phyloP scores from a whole-genome alignment of 805 yeast genomes.

The Hagleromyces aurorensis region DNA sequence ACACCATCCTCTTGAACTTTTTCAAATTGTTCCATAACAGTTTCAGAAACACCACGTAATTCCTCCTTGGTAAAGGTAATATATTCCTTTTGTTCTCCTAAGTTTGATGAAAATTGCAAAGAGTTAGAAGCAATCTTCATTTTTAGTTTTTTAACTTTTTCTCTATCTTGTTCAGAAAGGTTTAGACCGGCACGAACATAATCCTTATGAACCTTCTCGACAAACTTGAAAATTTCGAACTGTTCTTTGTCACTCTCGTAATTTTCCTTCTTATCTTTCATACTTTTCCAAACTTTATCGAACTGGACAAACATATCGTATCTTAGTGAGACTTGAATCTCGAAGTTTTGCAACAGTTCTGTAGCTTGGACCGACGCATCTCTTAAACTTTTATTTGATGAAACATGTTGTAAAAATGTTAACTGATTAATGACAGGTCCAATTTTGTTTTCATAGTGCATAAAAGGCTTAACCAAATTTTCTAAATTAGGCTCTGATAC shows the following conservation, averaged over 20 bases:
- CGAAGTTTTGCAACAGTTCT: constrained; percentile 44
- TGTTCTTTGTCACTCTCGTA: constrained; percentile 21
- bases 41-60: constrained; percentile 66
- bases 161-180: constrained; percentile 46
- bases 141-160: constrained; percentile 48
- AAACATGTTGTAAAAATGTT: constrained; percentile 67
- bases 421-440: constrained; percentile 42
- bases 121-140: constrained; percentile 51
- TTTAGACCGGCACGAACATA: constrained; percentile 66
- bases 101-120: constrained; percentile 52
- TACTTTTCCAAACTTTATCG: constrained; percentile 41
- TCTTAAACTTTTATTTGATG: constrained; percentile 54
- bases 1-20: constrained; percentile 33
- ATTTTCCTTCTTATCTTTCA: constrained; percentile 21
- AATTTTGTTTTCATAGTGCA: constrained; percentile 43
- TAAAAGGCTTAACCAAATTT: constrained; percentile 45
- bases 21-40: constrained; percentile 51
- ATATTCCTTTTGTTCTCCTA: constrained; percentile 63
- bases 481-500: constrained; percentile 47
- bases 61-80: constrained; percentile 55
- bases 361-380: constrained; percentile 64
- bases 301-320: constrained; percentile 57
- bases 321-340: constrained; percentile 59
- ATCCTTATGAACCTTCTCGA: constrained; percentile 48
- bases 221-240: constrained; percentile 48